Conservation (phyloP, 768 basidiomycete genomes). For the Kwoniella heveanensis region DNA sequence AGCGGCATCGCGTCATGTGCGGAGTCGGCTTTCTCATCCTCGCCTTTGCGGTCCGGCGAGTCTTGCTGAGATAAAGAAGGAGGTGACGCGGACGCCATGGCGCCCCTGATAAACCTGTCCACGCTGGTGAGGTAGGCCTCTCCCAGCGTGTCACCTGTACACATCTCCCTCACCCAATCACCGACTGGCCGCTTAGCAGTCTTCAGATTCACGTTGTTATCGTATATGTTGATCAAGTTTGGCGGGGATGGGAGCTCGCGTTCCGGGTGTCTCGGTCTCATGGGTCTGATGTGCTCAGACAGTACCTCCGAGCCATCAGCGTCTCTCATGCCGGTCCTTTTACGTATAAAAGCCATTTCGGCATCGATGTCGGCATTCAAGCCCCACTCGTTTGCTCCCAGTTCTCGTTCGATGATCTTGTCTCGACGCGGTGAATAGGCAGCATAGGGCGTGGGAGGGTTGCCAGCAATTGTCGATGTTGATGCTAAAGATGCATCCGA, state of each 20-base stretch:
- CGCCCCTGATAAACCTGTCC: slow-evolving; percentile 45
- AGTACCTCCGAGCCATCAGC: slow-evolving; percentile 29
- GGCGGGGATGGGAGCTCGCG: neutral
- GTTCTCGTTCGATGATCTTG: slow-evolving; percentile 21
- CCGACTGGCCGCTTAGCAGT: slow-evolving; percentile 7
- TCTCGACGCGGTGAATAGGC: slow-evolving; percentile 26
- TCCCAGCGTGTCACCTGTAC: slow-evolving; percentile 36
- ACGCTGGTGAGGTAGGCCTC: slow-evolving; percentile 51
- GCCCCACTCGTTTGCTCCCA: slow-evolving; percentile 32
- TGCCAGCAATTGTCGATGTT: slow-evolving; percentile 24
- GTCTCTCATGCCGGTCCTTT: slow-evolving; percentile 11
- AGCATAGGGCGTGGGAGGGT: slow-evolving; percentile 40
- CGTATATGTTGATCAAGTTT: slow-evolving; percentile 38
- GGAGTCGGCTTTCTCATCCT: slow-evolving; percentile 6
- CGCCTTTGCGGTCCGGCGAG: neutral
- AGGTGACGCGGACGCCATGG: slow-evolving; percentile 27
- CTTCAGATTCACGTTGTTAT: slow-evolving; percentile 23
- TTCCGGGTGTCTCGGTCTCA: slow-evolving; percentile 4
- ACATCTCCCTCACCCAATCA: slow-evolving; percentile 41
- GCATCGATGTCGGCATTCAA: slow-evolving; percentile 33
- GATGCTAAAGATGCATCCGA: slow-evolving; percentile 29
- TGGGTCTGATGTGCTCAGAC: slow-evolving; percentile 32
- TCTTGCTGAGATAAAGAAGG: neutral
- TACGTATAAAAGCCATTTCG: slow-evolving; percentile 26
- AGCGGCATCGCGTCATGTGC: slow-evolving; percentile 19